These are phyloP conservation scores for Penicillium thymicola DNA, from an alignment of 2,329 filamentous ascomycete species.

Conservation along the genomic window DNA sequence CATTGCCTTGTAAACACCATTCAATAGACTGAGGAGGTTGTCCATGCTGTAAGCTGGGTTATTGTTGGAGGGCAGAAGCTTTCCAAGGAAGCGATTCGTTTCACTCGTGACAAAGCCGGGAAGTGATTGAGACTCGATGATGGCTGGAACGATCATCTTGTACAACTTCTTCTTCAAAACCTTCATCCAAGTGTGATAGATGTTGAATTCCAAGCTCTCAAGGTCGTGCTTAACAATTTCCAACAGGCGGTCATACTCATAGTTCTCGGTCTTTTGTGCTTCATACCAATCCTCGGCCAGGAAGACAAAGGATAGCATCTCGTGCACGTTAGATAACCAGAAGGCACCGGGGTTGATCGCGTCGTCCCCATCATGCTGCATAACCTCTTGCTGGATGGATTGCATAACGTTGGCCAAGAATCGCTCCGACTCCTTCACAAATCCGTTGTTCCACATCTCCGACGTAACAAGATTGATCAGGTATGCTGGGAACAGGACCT, in stretches of 20 bases:
- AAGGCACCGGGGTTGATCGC: slow-evolving; percentile 96
- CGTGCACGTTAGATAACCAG: slow-evolving; percentile 98
- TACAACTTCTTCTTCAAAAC: slow-evolving; percentile 98
- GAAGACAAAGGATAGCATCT: slow-evolving; percentile 99
- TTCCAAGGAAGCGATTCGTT: slow-evolving; percentile 96
- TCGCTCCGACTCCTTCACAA: slow-evolving; percentile 97
- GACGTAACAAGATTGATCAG: slow-evolving; percentile 98
- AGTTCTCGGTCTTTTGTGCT: slow-evolving; percentile 98
- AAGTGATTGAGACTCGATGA: slow-evolving; percentile 97
- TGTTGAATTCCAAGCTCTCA: slow-evolving; percentile 98
- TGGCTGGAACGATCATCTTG: slow-evolving; percentile 99
- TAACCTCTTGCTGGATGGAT: slow-evolving; percentile 97
- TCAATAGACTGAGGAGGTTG: slow-evolving; percentile 89
- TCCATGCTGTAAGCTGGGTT: slow-evolving; percentile 99
- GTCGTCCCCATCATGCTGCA: slow-evolving; percentile 97
- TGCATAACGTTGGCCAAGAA: slow-evolving; percentile 99
- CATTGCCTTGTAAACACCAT: slow-evolving; percentile 98
- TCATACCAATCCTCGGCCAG: slow-evolving; percentile 99
- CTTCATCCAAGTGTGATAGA: slow-evolving; percentile 99
- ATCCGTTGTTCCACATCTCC: slow-evolving; percentile 99
- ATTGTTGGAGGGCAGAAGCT: slow-evolving; percentile 86
- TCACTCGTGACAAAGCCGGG: slow-evolving; percentile 98
- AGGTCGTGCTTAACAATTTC: slow-evolving; percentile 99
- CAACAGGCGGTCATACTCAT: slow-evolving; percentile 93
- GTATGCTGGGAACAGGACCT: slow-evolving; percentile 97